phyloP scores from a whole-genome alignment of 768 basidiomycete species.

The Lanmaoa rubissima region DNA sequence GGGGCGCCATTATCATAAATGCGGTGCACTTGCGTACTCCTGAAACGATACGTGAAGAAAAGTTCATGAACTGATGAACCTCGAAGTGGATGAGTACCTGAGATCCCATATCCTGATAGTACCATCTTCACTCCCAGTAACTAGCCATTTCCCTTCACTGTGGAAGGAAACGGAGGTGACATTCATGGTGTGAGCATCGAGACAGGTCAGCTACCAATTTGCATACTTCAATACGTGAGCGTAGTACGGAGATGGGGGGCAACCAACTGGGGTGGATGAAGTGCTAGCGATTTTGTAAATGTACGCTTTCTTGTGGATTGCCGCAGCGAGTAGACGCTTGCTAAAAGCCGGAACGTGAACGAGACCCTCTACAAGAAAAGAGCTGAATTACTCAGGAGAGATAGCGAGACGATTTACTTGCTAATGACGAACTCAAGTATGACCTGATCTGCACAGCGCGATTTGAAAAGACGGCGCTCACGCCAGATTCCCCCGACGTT shows the following conservation, averaged over 20 bases:
- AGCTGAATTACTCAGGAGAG: conserved; percentile 77
- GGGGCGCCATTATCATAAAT: conserved; percentile 94
- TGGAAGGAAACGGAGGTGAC: conserved; percentile 95
- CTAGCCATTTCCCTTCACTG: conserved; percentile 96
- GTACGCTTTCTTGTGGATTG: conserved; percentile 92
- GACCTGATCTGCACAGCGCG: conserved; percentile 17
- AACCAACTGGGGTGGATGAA: conserved; percentile 52
- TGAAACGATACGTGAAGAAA: conserved; percentile 31
- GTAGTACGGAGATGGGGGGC: conserved; percentile 6
- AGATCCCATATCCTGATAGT: conserved; percentile 99
- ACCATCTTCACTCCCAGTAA: conserved; percentile 95
- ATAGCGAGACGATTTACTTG: conserved; percentile 98
- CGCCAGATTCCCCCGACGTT: conserved; percentile 79
- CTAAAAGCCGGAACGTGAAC: conserved; percentile 40
- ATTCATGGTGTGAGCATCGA: conserved; percentile 91
- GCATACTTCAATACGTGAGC: conserved; percentile 19
- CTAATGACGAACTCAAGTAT: conserved; percentile 40
- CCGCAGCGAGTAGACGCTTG: conserved; percentile 92
- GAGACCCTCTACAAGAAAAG: conserved; percentile 11
- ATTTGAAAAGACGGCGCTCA: conserved; percentile 40
- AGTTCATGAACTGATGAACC: neutral
- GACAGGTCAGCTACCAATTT: conserved; percentile 64
- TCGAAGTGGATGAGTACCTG: conserved; percentile 50
- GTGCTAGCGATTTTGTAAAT: conserved; percentile 83
- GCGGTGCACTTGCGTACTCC: conserved; percentile 80